Evolutionary conservation across 23 red algal species (phyloP).

Genomic region (Agarophyton chilense): DNA sequence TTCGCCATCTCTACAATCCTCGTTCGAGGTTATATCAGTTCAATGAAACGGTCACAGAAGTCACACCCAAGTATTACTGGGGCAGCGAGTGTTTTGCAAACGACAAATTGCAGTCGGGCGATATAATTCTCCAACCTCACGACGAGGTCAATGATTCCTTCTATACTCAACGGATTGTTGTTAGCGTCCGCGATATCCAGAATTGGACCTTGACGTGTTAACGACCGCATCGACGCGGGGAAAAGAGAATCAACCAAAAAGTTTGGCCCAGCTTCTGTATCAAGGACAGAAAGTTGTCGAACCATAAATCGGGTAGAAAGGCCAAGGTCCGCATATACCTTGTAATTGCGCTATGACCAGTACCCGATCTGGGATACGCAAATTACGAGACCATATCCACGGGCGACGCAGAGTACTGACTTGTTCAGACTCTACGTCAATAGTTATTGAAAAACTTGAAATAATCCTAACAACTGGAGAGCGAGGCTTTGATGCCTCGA

Average conservation of each 20-base stretch:
- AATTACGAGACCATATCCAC: too few species aligned
- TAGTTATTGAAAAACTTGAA: too few species aligned
- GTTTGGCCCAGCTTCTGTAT: conserved; percentile 27
- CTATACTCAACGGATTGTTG: background rate
- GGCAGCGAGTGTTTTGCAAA: too few species aligned
- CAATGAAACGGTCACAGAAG: too few species aligned
- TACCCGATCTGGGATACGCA: background rate
- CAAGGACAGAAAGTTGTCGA: background rate
- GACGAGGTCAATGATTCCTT: background rate
- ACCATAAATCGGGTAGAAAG: background rate
- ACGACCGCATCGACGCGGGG: background rate
- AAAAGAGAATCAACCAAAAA: background rate
- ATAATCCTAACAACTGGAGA: too few species aligned
- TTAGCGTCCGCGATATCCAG: background rate
- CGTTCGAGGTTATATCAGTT: too few species aligned
- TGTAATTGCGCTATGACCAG: conserved; percentile 12
- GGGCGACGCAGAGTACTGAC: too few species aligned
- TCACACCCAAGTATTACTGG: too few species aligned
- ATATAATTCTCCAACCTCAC: background rate
- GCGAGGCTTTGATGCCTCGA: too few species aligned
- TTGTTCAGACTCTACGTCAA: too few species aligned
- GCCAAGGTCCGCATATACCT: background rate
- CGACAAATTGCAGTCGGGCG: too few species aligned
- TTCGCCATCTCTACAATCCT: too few species aligned
- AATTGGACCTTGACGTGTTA: background rate